Percentiles rank a stretch among this genome's conserved stretches.
Evolutionary conservation across 2,329 filamentous ascomycete genomes (phyloP).

Genomic region (Penicillium frequentans): DNA sequence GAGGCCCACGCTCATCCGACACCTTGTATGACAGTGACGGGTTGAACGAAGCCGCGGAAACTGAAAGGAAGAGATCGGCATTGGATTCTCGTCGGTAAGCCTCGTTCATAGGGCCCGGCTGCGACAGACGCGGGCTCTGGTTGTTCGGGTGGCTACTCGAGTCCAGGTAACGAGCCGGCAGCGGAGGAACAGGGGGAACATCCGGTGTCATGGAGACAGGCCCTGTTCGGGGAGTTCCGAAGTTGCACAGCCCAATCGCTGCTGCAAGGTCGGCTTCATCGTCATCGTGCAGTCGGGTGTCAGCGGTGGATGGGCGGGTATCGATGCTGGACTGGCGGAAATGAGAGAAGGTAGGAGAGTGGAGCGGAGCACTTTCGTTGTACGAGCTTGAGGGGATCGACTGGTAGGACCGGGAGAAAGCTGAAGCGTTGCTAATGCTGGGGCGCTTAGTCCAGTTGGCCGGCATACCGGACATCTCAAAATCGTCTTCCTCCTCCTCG

Average conservation of each 20-base stretch:
- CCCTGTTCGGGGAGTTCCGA: conserved; percentile 72
- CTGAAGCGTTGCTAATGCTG: conserved; percentile 47
- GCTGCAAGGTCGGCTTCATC: conserved; percentile 87
- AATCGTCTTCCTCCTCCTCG: conserved; percentile 50
- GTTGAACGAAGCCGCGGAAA: conserved; percentile 42
- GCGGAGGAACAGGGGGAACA: conserved; percentile 81
- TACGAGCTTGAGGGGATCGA: conserved; percentile 62
- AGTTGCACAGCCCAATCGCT: conserved; percentile 85
- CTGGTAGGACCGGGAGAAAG: conserved; percentile 77
- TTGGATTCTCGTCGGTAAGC: conserved; percentile 37
- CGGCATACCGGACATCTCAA: conserved; percentile 50
- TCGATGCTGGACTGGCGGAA: conserved; percentile 75
- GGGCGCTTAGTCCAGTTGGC: conserved; percentile 58
- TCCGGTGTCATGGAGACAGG: conserved; percentile 66
- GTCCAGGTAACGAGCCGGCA: conserved; percentile 76
- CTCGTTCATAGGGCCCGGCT: conserved; percentile 41
- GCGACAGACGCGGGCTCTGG: conserved; percentile 53
- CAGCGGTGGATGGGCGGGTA: conserved; percentile 74
- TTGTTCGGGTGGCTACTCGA: conserved; percentile 63
- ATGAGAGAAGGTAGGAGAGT: conserved; percentile 52
- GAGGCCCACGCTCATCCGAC: conserved; percentile 60
- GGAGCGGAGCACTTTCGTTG: conserved; percentile 53
- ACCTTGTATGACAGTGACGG: conserved; percentile 49
- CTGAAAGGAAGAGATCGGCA: conserved; percentile 42
- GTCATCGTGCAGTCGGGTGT: conserved; percentile 70